Evolutionary conservation across 306 rosid species (phyloP).

Genomic region (Hippophae tibetana): DNA sequence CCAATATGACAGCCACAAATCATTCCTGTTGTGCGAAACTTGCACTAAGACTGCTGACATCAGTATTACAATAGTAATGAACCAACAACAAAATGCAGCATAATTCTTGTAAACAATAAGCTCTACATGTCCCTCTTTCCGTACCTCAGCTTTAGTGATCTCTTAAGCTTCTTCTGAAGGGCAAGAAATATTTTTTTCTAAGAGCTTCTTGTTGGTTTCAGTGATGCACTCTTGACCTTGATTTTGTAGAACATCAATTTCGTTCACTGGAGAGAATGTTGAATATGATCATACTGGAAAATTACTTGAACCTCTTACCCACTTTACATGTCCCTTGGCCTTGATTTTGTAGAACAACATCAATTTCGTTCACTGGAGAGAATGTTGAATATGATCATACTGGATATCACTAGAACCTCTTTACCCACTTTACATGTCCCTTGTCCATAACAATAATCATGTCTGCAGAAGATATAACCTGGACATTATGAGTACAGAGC

Average conservation of each 20-base stretch:
- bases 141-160: slow-evolving; percentile 57
- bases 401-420: too few species aligned
- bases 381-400: too few species aligned
- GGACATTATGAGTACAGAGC: slow-evolving; percentile 74
- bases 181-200: slow-evolving; percentile 26
- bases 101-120: slow-evolving; percentile 65
- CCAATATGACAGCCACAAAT: slow-evolving; percentile 93
- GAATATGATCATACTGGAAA: slow-evolving; percentile 46
- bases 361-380: too few species aligned
- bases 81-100: slow-evolving; percentile 70
- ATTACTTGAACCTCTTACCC: slow-evolving; percentile 31
- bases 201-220: slow-evolving; percentile 19
- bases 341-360: too few species aligned
- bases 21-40: slow-evolving; percentile 91
- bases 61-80: slow-evolving; percentile 53
- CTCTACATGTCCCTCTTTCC: slow-evolving; percentile 88
- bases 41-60: slow-evolving; percentile 85
- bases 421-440: slow-evolving; percentile 54
- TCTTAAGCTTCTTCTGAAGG: slow-evolving; percentile 35
- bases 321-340: too few species aligned
- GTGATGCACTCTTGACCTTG: slow-evolving; percentile 33
- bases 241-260: slow-evolving; percentile 43
- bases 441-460: slow-evolving; percentile 65
- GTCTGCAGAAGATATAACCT: slow-evolving; percentile 87
- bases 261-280: slow-evolving; percentile 56